Evolutionary conservation across 768 basidiomycete species (phyloP).

Genomic region (Hortiboletus flavorubellus): DNA sequence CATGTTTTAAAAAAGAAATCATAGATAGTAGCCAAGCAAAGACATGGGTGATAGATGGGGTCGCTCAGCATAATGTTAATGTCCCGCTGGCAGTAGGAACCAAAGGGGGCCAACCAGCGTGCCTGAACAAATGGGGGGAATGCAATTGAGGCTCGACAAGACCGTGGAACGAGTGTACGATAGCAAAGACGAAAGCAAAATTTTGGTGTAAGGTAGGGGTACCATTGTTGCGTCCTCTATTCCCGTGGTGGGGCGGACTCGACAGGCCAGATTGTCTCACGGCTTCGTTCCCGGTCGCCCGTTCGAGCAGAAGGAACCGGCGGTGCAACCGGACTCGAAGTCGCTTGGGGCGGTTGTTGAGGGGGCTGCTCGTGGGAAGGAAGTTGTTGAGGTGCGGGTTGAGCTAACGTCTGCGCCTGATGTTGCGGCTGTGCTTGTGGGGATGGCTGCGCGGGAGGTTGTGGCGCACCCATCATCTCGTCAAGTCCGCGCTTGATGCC

Average conservation of each 20-base stretch:
- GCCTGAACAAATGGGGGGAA: slow-evolving; percentile 2
- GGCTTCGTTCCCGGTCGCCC: slow-evolving; percentile 28
- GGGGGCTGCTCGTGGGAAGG: slow-evolving; percentile 28
- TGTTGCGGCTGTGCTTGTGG: slow-evolving; percentile 25
- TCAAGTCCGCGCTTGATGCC: slow-evolving; percentile 73
- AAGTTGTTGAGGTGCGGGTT: slow-evolving; percentile 22
- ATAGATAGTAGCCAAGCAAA: slow-evolving; percentile 31
- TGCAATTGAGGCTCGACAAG: slow-evolving; percentile 26
- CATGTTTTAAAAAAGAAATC: slow-evolving; percentile 18
- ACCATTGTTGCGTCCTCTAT: slow-evolving; percentile 20
- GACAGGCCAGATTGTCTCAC: slow-evolving; percentile 30
- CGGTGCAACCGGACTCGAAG: slow-evolving; percentile 9
- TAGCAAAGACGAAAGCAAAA: slow-evolving; percentile 31
- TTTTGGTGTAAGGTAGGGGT: slow-evolving; percentile 16
- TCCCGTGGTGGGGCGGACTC: slow-evolving; percentile 27
- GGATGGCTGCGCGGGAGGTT: slow-evolving; percentile 21
- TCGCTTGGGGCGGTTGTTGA: slow-evolving; percentile 20
- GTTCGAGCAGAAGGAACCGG: slow-evolving; percentile 23
- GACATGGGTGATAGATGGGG: slow-evolving; percentile 19
- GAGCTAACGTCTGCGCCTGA: slow-evolving; percentile 21
- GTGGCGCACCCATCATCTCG: slow-evolving; percentile 54
- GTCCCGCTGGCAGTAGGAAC: slow-evolving; percentile 21
- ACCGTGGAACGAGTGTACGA: slow-evolving; percentile 18
- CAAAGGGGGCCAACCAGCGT: slow-evolving; percentile 12
- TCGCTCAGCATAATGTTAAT: slow-evolving; percentile 26